Evolutionary conservation across 441 rosid genomes (phyloP).

Genomic region (Aleurites moluccanus): DNA sequence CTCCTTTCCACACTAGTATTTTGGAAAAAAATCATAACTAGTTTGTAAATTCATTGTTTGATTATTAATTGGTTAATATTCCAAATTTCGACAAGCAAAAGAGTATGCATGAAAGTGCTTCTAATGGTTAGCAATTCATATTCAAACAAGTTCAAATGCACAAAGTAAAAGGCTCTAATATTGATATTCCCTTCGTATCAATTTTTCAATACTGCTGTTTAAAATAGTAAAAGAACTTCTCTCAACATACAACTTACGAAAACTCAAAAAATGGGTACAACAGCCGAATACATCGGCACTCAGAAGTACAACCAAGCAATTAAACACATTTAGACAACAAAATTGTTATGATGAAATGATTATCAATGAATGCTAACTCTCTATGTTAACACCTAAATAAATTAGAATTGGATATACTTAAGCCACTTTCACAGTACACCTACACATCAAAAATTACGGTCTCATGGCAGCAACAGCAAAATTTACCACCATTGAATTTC

Average conservation of each 20-base stretch:
- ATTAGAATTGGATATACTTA: slow-evolving; percentile 13
- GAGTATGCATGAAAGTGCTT: too few relatives aligned
- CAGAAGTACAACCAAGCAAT: background rate
- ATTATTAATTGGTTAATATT: too few relatives aligned
- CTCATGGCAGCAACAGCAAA: slow-evolving; percentile 43
- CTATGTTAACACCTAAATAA: slow-evolving; percentile 14
- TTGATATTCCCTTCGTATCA: background rate
- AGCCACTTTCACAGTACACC: slow-evolving; percentile 21
- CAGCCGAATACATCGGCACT: background rate
- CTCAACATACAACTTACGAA: background rate
- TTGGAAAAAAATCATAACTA: too few relatives aligned
- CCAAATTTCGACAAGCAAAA: too few relatives aligned
- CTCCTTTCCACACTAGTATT: too few relatives aligned
- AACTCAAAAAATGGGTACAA: background rate
- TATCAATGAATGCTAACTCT: slow-evolving; percentile 23
- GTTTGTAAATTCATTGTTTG: too few relatives aligned
- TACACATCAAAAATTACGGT: slow-evolving; percentile 34
- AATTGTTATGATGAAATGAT: slow-evolving; percentile 23
- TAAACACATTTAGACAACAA: slow-evolving; percentile 18
- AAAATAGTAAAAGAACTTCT: background rate
- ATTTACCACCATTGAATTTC: slow-evolving; percentile 41
- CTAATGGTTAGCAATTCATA: background rate
- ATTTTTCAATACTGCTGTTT: background rate
- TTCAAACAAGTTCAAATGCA: background rate
- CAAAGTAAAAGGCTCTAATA: background rate